Percentiles rank a stretch among this genome's conserved stretches.
phyloP scores from a whole-genome alignment of 2,329 filamentous ascomycete species.

The Alternaria brassicae region DNA sequence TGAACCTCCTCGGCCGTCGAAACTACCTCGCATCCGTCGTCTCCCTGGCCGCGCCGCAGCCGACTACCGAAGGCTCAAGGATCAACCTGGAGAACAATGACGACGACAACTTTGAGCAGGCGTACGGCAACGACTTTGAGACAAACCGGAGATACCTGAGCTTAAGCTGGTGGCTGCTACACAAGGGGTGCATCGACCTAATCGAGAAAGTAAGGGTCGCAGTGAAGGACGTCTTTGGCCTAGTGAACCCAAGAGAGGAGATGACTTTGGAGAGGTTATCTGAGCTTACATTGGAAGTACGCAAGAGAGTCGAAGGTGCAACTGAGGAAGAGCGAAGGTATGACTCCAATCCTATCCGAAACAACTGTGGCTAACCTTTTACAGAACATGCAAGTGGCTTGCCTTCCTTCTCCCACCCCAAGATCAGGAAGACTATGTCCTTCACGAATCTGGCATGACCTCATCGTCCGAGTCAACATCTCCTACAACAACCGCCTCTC shows the following conservation, averaged over 20 bases:
- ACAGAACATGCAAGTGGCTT: constrained; percentile 73
- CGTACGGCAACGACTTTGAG: constrained; percentile 92
- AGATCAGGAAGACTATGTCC: constrained; percentile 81
- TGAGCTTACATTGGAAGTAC: constrained; percentile 80
- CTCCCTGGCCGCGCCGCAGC: constrained; percentile 75
- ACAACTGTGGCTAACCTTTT: constrained; percentile 12
- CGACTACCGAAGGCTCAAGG: constrained; percentile 70
- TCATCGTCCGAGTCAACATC: constrained; percentile 50
- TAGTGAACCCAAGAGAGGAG: constrained; percentile 85
- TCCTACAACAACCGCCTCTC: constrained; percentile 58
- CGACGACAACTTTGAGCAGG: constrained; percentile 81
- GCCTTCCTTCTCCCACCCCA: constrained; percentile 80
- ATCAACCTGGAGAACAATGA: constrained; percentile 95
- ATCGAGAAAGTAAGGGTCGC: constrained; percentile 83
- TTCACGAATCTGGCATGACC: constrained; percentile 82
- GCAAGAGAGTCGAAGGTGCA: constrained; percentile 81
- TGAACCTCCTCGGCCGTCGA: constrained; percentile 92
- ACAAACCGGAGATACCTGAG: constrained; percentile 94
- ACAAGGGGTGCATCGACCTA: constrained; percentile 85
- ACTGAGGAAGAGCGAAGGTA: constrained; percentile 69
- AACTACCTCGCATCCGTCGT: constrained; percentile 97
- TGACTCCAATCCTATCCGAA: constrained; percentile 11
- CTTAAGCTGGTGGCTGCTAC: constrained; percentile 97
- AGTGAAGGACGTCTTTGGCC: constrained; percentile 88
- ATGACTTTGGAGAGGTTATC: constrained; percentile 81